phyloP scores from a whole-genome alignment of 495 filamentous ascomycete species.

The Podospora pseudocomata region DNA sequence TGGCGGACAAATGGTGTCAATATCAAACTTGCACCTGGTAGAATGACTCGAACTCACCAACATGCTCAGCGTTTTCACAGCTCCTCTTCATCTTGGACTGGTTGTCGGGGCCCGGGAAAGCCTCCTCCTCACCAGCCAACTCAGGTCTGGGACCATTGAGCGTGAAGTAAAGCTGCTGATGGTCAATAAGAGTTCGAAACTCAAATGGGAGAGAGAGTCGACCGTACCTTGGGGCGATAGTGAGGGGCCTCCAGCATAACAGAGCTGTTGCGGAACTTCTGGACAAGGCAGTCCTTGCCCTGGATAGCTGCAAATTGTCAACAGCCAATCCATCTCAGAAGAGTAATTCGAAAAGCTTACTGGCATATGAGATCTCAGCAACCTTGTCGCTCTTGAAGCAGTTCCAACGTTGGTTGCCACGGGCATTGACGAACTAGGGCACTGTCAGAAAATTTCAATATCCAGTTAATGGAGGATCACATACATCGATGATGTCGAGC shows the following conservation, averaged over 20 bases:
- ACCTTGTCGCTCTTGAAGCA: conserved; percentile 80
- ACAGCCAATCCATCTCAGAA: conserved; percentile 1
- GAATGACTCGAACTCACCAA: conserved; percentile 54
- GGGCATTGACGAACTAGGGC: conserved; percentile 65
- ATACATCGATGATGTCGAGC: conserved; percentile 67
- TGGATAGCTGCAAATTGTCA: conserved; percentile 64
- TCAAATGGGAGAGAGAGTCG: neutral
- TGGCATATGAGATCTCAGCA: conserved; percentile 90
- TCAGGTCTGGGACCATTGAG: conserved; percentile 41
- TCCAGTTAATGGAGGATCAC: conserved; percentile 15
- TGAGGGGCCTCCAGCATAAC: conserved; percentile 82
- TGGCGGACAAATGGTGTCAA: neutral
- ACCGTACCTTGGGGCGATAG: conserved; percentile 76
- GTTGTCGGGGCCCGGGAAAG: conserved; percentile 76
- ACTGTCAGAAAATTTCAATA: conserved; percentile 28
- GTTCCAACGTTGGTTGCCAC: conserved; percentile 74
- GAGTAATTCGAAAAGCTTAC: conserved; percentile 47
- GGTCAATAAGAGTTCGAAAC: conserved; percentile 14
- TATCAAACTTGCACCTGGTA: neutral
- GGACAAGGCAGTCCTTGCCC: conserved; percentile 81
- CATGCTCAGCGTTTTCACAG: conserved; percentile 79
- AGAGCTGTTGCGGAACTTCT: conserved; percentile 94
- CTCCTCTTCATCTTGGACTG: conserved; percentile 79
- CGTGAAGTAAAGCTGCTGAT: conserved; percentile 49
- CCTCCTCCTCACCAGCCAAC: conserved; percentile 56